These are phyloP conservation scores for Boeremia lycopersici DNA, from an alignment of 2,329 filamentous ascomycete species.

Conservation along the genomic window DNA sequence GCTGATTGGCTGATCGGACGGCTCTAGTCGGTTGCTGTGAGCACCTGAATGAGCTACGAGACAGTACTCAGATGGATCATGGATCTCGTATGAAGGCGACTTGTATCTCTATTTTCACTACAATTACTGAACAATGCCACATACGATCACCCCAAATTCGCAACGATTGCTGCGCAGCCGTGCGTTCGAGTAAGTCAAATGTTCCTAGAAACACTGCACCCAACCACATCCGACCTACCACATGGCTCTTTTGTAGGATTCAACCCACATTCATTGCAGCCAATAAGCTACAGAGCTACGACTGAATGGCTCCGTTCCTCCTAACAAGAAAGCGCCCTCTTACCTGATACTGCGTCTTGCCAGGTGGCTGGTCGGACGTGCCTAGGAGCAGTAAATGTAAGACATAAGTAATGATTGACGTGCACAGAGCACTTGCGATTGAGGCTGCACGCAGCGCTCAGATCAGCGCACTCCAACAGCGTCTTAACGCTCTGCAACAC, in stretches of 20 bases:
- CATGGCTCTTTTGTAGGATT: too few species aligned
- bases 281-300: too few species aligned
- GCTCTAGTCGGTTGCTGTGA: background rate
- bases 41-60: constrained; percentile 10
- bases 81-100: background rate
- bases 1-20: background rate
- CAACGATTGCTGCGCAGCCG: constrained; percentile 2
- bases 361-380: too few species aligned
- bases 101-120: too few species aligned
- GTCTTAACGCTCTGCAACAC: constrained; percentile 5
- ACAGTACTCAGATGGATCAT: constrained; percentile 6
- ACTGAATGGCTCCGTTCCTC: too few species aligned
- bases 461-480: background rate
- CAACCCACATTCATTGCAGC: too few species aligned
- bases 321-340: too few species aligned
- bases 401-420: background rate
- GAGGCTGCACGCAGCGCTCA: background rate
- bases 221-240: too few species aligned
- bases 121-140: background rate
- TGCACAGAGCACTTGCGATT: background rate
- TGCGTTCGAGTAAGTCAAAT: constrained; percentile 3
- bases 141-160: background rate
- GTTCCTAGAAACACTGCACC: too few species aligned
- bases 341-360: too few species aligned
- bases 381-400: too few species aligned